Conservation (phyloP, 495 filamentous ascomycete genomes). For the Lophiotrema nucula region DNA sequence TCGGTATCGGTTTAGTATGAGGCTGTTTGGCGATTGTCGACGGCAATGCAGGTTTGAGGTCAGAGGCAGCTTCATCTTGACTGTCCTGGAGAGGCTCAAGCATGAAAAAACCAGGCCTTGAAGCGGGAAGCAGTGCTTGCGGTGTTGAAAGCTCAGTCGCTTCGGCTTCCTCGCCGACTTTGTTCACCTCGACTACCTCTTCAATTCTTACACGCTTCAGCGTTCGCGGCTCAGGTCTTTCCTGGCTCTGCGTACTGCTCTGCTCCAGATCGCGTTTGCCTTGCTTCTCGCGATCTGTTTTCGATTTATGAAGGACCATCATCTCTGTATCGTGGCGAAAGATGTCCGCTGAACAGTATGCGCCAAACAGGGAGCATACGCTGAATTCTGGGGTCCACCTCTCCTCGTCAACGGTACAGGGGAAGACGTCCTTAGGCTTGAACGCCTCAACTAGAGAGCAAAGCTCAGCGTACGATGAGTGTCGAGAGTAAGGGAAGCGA, state of each 20-base stretch:
- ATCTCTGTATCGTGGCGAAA: constrained; percentile 72
- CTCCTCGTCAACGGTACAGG: constrained; percentile 71
- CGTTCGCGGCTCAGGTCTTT: background rate
- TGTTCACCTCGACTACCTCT: too few relatives aligned
- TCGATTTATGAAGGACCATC: constrained; percentile 35
- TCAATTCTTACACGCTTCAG: too few relatives aligned
- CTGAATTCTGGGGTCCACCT: constrained; percentile 63
- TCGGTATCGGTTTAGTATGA: too few relatives aligned
- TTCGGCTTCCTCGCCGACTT: too few relatives aligned
- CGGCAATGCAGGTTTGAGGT: too few relatives aligned
- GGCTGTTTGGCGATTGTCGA: too few relatives aligned
- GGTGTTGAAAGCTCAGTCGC: too few relatives aligned
- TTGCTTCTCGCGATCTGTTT: background rate
- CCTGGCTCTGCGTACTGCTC: constrained; percentile 2
- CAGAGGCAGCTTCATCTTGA: too few relatives aligned
- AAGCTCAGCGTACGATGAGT: constrained; percentile 82
- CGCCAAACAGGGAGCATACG: constrained; percentile 68
- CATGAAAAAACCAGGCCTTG: too few relatives aligned
- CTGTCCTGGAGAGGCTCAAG: too few relatives aligned
- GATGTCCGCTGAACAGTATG: constrained; percentile 56
- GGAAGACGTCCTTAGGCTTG: constrained; percentile 72
- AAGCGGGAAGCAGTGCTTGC: too few relatives aligned
- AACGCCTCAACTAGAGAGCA: constrained; percentile 68
- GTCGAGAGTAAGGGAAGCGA: constrained; percentile 83
- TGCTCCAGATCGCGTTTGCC: constrained; percentile 2